A percentile compares a stretch with the other conserved stretches of the same genome.
These are phyloP conservation scores for Hansenula anomala DNA, from an alignment of 1,139 yeast genomes.

Conservation along the genomic window DNA sequence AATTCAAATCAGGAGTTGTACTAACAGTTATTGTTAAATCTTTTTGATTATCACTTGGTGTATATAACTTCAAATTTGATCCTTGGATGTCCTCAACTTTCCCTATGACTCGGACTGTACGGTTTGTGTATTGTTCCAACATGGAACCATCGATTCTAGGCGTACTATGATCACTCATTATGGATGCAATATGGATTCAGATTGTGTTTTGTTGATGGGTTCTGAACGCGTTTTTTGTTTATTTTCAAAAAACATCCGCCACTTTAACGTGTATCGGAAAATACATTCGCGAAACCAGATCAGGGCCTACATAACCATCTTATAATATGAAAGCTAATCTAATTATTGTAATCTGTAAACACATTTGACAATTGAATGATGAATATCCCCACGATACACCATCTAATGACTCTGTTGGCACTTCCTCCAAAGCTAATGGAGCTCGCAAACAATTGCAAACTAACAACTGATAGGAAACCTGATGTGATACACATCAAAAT, in stretches of 20 bases:
- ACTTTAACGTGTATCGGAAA: too few species aligned
- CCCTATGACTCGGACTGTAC: slow-evolving; percentile 33
- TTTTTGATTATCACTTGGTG: slow-evolving; percentile 10
- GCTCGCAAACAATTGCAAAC: slow-evolving; percentile 80
- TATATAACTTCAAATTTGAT: slow-evolving; percentile 6
- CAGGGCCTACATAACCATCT: too few species aligned
- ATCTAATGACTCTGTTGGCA: slow-evolving; percentile 45
- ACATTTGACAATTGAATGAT: slow-evolving; percentile 23
- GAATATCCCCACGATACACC: slow-evolving; percentile 46
- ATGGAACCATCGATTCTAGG: slow-evolving; percentile 33
- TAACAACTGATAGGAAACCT: slow-evolving; percentile 78
- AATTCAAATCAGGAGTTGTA: slow-evolving; percentile 12
- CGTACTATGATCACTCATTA: slow-evolving; percentile 6
- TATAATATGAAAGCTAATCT: too few species aligned
- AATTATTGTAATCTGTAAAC: slow-evolving; percentile 12
- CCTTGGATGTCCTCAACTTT: slow-evolving; percentile 21
- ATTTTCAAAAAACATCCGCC: too few species aligned
- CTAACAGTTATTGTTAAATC: slow-evolving; percentile 6
- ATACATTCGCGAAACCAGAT: too few species aligned
- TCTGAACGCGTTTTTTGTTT: neutral
- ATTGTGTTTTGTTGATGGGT: neutral
- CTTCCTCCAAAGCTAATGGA: slow-evolving; percentile 69
- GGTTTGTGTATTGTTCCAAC: slow-evolving; percentile 22
- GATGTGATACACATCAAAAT: slow-evolving; percentile 66
- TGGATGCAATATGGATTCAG: neutral